Conservation (phyloP, 202 grass and related monocot genomes). For the Musa balbisiana region DNA sequence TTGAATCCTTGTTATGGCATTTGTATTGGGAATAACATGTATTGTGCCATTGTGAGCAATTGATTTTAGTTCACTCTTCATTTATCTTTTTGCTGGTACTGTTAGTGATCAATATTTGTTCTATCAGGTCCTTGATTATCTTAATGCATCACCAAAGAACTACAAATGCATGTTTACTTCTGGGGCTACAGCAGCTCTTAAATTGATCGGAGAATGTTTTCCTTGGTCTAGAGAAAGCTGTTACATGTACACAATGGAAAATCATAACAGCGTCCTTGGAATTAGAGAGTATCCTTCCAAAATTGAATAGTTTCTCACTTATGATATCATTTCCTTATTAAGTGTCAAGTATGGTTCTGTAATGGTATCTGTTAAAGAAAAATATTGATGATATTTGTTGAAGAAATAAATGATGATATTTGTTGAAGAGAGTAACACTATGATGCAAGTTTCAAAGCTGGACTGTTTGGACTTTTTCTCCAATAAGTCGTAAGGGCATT, state of each 20-base stretch:
- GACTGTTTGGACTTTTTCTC: not conserved
- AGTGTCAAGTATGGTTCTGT: not conserved
- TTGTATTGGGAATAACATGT: not conserved
- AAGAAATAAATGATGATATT: too few relatives aligned
- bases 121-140: slow-evolving; percentile 78
- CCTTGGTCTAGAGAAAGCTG: slow-evolving; percentile 85
- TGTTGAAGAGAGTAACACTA: too few relatives aligned
- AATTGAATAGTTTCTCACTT: not conserved
- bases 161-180: slow-evolving; percentile 98
- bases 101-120: slow-evolving; percentile 29
- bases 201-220: slow-evolving; percentile 92
- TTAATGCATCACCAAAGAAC: slow-evolving; percentile 79
- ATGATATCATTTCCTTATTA: not conserved
- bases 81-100: slow-evolving; percentile 17
- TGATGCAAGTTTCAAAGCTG: too few relatives aligned
- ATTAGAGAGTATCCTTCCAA: slow-evolving; percentile 96
- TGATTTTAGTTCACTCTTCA: not conserved
- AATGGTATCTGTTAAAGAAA: not conserved
- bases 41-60: not conserved
- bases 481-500: not conserved
- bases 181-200: slow-evolving; percentile 78
- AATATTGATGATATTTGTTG: too few relatives aligned
- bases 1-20: not conserved
- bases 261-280: slow-evolving; percentile 96
- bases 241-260: slow-evolving; percentile 90